phyloP scores from a whole-genome alignment of 2,329 filamentous ascomycete genomes.

The Trichophyton mentagrophytes region DNA sequence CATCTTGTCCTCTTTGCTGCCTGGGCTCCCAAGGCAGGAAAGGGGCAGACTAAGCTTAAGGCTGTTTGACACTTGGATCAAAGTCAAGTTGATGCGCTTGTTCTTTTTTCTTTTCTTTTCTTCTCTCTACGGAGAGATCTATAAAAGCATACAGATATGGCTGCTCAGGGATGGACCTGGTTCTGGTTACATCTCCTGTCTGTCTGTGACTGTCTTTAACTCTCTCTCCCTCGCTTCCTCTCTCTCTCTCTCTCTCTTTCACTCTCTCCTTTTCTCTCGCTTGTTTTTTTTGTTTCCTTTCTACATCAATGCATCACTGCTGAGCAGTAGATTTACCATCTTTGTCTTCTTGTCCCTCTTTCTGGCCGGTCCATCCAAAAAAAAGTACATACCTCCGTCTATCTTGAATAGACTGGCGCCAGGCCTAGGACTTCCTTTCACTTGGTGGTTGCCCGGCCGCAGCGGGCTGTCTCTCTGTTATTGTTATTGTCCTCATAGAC shows the following conservation, averaged over 20 bases:
- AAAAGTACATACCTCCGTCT: neutral
- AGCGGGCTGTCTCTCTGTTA: neutral
- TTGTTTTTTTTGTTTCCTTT: neutral
- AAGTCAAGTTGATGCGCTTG: neutral
- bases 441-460: neutral
- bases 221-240: neutral
- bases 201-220: neutral
- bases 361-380: neutral
- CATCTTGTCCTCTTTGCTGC: neutral
- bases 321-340: neutral
- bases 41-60: neutral
- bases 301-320: neutral
- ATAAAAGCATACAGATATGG: neutral
- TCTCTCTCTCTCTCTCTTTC: neutral
- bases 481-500: neutral
- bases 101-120: neutral
- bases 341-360: too few species aligned
- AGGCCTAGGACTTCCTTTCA: neutral
- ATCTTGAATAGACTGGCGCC: neutral
- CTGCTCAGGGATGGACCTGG: neutral
- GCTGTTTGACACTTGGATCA: slow-evolving; percentile 1
- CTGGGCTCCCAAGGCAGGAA: neutral
- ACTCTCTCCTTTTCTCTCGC: neutral
- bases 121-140: neutral
- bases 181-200: neutral